phyloP scores from a whole-genome alignment of 345 rosid genomes.

The Linum trigynum region DNA sequence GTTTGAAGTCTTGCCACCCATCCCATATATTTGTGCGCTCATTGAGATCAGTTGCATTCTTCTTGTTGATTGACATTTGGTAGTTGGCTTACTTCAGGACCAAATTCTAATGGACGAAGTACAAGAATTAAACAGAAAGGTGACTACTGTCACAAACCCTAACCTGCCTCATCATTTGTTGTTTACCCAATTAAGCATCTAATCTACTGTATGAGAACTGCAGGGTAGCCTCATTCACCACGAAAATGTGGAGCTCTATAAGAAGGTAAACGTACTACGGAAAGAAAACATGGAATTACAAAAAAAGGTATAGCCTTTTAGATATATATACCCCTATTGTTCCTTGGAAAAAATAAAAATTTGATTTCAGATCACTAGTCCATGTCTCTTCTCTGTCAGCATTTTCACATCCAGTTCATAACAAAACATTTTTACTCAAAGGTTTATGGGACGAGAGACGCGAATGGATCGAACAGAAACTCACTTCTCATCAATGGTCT shows the following conservation, averaged over 20 bases:
- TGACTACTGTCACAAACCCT: slow-evolving; percentile 14
- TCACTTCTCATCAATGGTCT: slow-evolving; percentile 38
- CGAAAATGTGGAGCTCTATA: slow-evolving; percentile 58
- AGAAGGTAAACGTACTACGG: slow-evolving; percentile 51
- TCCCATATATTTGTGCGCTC: slow-evolving; percentile 8
- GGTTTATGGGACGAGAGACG: slow-evolving; percentile 40
- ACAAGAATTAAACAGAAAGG: slow-evolving; percentile 51
- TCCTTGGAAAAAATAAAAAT: no score
- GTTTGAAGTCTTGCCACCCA: slow-evolving; percentile 23
- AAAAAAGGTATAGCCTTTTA: slow-evolving; percentile 27
- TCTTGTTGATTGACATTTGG: not conserved
- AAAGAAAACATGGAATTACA: slow-evolving; percentile 39
- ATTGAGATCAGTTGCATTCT: slow-evolving; percentile 8
- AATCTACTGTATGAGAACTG: slow-evolving; percentile 17
- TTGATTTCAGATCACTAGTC: slow-evolving; percentile 8
- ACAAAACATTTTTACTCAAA: slow-evolving; percentile 17
- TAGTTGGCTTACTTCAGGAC: slow-evolving; percentile 34
- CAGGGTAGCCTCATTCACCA: slow-evolving; percentile 55
- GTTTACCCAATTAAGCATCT: slow-evolving; percentile 14
- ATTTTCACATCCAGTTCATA: slow-evolving; percentile 23
- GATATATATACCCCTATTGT: slow-evolving; percentile 2
- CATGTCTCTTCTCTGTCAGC: slow-evolving; percentile 3
- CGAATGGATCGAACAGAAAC: slow-evolving; percentile 27
- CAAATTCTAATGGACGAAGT: slow-evolving; percentile 53
- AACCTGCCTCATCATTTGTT: slow-evolving; percentile 2